Conservation (phyloP, 2,329 filamentous ascomycete genomes). For the Phaeosphaeria sp. region DNA sequence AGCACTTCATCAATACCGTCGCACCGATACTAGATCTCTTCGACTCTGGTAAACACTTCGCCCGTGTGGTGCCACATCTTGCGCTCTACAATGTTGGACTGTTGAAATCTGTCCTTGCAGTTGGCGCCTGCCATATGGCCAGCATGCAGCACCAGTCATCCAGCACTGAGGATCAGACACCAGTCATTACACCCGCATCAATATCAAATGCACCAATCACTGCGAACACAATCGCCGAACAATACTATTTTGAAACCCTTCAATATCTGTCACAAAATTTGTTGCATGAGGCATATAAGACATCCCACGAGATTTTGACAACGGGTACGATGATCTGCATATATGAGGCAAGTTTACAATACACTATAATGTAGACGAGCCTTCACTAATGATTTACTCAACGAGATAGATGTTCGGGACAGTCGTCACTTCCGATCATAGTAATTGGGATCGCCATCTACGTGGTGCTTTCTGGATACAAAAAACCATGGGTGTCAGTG, state of each 20-base stretch:
- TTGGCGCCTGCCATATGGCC: conserved; percentile 59
- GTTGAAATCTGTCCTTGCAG: conserved; percentile 63
- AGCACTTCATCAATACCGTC: conserved; percentile 47
- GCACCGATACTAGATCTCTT: conserved; percentile 53
- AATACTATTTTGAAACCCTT: conserved; percentile 68
- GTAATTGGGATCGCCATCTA: conserved; percentile 67
- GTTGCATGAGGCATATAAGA: conserved; percentile 63
- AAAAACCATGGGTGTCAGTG: conserved; percentile 64
- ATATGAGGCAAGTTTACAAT: conserved; percentile 54
- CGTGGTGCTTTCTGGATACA: conserved; percentile 72
- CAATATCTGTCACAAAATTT: conserved; percentile 67
- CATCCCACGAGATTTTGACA: conserved; percentile 63
- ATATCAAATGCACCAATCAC: conserved; percentile 23
- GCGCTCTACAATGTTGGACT: conserved; percentile 63
- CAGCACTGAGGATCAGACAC: conserved; percentile 28
- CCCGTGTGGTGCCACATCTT: conserved; percentile 39
- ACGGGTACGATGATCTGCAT: conserved; percentile 66
- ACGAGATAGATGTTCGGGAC: conserved; percentile 61
- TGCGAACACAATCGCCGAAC: conserved; percentile 46
- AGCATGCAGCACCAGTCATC: conserved; percentile 37
- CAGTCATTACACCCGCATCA: conserved; percentile 29
- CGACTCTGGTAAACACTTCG: conserved; percentile 49
- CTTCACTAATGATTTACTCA: background rate
- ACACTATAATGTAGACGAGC: background rate
- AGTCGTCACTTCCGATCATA: conserved; percentile 46